A percentile compares a stretch with the other conserved stretches of the same genome.
Conservation (phyloP, 495 filamentous ascomycete species). For the Tuber magnatum region DNA sequence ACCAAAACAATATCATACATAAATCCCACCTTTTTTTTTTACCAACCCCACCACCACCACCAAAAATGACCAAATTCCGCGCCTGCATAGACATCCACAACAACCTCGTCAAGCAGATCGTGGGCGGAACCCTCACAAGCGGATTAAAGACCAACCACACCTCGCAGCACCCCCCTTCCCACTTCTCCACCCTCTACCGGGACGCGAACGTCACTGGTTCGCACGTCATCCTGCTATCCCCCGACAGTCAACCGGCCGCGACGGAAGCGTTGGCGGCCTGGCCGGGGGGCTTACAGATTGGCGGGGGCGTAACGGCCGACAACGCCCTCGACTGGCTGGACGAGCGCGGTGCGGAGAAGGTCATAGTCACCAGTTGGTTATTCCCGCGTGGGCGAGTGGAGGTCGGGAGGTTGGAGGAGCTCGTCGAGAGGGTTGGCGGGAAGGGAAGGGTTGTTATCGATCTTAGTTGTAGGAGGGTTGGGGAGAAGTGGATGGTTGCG, state of each 20-base stretch:
- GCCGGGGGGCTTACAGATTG: constrained; percentile 73
- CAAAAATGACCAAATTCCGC: constrained; percentile 80
- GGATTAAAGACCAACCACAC: constrained; percentile 82
- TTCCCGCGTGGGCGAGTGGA: constrained; percentile 78
- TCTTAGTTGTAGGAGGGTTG: constrained; percentile 74
- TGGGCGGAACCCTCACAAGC: constrained; percentile 43
- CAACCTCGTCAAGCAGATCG: constrained; percentile 95
- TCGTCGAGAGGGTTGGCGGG: constrained; percentile 62
- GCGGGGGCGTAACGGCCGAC: constrained; percentile 76
- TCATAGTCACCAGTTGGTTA: constrained; percentile 60
- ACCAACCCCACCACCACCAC: too few relatives aligned
- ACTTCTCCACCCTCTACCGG: constrained; percentile 75
- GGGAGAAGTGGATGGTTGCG: constrained; percentile 76
- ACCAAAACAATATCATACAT: too few relatives aligned
- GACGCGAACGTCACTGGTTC: constrained; percentile 65
- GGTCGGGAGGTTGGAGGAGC: constrained; percentile 60
- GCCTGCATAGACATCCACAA: constrained; percentile 97
- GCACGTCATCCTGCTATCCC: constrained; percentile 93
- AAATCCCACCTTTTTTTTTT: too few relatives aligned
- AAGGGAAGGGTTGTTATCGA: constrained; percentile 84
- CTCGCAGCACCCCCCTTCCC: constrained; percentile 66
- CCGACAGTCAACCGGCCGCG: constrained; percentile 74
- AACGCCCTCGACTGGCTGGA: constrained; percentile 79
- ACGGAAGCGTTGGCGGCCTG: constrained; percentile 66
- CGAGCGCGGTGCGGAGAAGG: constrained; percentile 80